Conservation (phyloP, 1,139 yeast species). For the Candida dubliniensis region DNA sequence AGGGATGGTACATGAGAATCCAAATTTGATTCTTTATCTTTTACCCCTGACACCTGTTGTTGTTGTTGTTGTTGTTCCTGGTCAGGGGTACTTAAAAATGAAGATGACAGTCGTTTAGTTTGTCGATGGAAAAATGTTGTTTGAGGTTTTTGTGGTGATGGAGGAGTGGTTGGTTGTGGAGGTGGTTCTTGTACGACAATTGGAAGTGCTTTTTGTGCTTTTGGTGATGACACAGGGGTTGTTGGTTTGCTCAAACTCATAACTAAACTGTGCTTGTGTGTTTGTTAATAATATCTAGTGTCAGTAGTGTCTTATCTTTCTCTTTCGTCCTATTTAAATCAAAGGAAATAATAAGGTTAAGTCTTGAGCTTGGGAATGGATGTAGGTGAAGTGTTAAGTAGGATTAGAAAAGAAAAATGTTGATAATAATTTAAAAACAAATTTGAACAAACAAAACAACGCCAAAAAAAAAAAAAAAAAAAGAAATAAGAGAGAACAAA, state of each 20-base stretch:
- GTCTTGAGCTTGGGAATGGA: no score
- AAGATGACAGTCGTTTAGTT: slow-evolving; percentile 13
- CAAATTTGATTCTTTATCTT: no score
- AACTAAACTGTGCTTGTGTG: not conserved
- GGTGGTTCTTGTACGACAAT: slow-evolving; percentile 19
- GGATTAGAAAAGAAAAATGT: no score
- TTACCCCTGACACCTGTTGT: no score
- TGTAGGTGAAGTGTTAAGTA: no score
- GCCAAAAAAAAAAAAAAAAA: no score
- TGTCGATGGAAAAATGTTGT: not conserved
- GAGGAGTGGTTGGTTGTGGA: slow-evolving; percentile 20
- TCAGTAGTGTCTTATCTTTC: no score
- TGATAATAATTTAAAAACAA: no score
- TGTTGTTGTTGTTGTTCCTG: slow-evolving; percentile 29
- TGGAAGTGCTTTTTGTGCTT: slow-evolving; percentile 12
- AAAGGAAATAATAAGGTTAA: no score
- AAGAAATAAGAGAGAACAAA: no score
- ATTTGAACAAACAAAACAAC: no score
- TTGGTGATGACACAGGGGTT: slow-evolving; percentile 33
- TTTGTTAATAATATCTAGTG: not conserved
- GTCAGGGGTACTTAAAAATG: slow-evolving; percentile 39
- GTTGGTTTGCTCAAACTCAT: slow-evolving; percentile 30
- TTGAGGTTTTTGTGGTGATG: not conserved
- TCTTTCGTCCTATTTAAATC: no score
- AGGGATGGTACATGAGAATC: slow-evolving; percentile 13